Evolutionary conservation across 768 basidiomycete species (phyloP).

Genomic region (Ramaria sp.): DNA sequence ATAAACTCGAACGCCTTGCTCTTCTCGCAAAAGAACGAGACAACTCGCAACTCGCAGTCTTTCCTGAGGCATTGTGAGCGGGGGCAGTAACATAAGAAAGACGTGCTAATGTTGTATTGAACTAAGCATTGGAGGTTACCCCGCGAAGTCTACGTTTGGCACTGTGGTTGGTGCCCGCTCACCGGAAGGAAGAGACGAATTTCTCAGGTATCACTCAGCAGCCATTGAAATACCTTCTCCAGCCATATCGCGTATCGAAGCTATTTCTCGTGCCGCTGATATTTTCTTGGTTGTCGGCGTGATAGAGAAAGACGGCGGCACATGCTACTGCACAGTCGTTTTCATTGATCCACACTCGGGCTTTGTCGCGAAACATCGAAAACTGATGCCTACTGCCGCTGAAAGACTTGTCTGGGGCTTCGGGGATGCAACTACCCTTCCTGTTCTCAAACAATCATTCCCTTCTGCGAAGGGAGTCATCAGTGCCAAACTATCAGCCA

Average conservation of each 20-base stretch:
- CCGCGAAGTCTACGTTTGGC: conserved; percentile 45
- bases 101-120: background rate
- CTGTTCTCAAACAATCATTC: conserved; percentile 35
- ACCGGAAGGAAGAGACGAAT: conserved; percentile 46
- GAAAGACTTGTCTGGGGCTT: conserved; percentile 56
- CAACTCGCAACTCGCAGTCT: conserved; percentile 36
- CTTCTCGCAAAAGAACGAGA: conserved; percentile 36
- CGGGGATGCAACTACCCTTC: conserved; percentile 43
- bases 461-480: conserved; percentile 16
- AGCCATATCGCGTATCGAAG: conserved; percentile 34
- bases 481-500: conserved; percentile 38
- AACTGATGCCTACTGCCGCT: conserved; percentile 48
- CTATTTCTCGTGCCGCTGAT: conserved; percentile 33
- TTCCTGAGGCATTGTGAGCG: conserved; percentile 47
- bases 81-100: too few relatives aligned
- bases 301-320: conserved; percentile 47
- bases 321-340: conserved; percentile 49
- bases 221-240: conserved; percentile 49
- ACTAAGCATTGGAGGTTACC: conserved; percentile 45
- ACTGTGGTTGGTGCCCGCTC: conserved; percentile 38
- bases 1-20: conserved; percentile 37
- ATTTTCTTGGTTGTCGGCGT: conserved; percentile 51
- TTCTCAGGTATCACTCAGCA: conserved; percentile 38
- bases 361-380: conserved; percentile 50
- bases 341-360: conserved; percentile 44